Base-by-base conservation (phyloP, 176 grass and related monocot genomes). In the Poa pratensis region DNA sequence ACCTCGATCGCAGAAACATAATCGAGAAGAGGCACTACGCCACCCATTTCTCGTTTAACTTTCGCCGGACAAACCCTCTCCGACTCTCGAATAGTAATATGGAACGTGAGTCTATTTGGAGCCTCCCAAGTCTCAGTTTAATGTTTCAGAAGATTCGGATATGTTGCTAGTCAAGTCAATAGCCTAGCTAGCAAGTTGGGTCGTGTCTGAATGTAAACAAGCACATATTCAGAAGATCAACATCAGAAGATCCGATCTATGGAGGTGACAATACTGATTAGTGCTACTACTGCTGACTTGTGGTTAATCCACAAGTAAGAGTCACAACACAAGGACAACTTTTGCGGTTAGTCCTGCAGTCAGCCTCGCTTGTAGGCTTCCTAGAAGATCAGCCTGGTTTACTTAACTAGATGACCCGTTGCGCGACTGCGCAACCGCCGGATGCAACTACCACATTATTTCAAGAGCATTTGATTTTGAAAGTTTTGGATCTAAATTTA, bases 281-380 rank as follows among this genome's bases (percentile, higher is more conserved):
- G 66, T 69, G 42, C 4, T 42, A 18, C 14, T 58, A 57, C n/a
- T 27, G 2, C 19, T 57, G 55, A 62, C 9, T 60, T 54, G 57
- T 54, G 57, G 24, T 54, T 73, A 23, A 7, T 18, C 49, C 8
- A 34, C 18, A 10, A 15, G 12, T 30, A 17, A 50, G 81, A 20
- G 54, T 75, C 69, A 63, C 6, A 71, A 12, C 80, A 83, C 82
- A 57, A 9, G 82, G 73, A 35, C 6, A 70, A 75, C 55, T 71
- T 62, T 15, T 63, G 55, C 45, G 28, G 69, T 61, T 46, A 66
- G 26, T 49, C 6, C 65, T 8, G 20, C 15, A 42, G 34, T 82
- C 35, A 22, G 3, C 49, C 49, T 76, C 63, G 39, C 48, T 22
- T 18, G 43, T 9, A 46, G 34, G 28, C 20, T 54, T 54, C 63